Evolutionary conservation across 495 filamentous ascomycete species (phyloP), one percentile per base, ranked within the genome.

Genomic region (Aspergillus kassunensis): DNA sequence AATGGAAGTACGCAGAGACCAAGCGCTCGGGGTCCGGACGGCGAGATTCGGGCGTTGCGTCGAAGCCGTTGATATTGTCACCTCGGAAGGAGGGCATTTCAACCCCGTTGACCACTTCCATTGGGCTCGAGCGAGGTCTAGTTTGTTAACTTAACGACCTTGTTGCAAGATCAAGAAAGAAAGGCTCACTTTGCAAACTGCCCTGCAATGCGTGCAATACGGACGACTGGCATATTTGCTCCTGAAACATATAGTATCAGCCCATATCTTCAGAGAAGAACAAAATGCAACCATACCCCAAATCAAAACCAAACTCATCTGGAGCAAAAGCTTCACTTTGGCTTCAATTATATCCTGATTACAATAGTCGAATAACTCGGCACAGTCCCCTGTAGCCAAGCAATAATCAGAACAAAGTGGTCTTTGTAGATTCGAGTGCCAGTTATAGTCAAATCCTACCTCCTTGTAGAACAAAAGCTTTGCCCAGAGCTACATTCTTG

Each of bases 281-380:
- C 49, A 12, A 16, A 3, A 13, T 16, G n/a, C n/a, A n/a, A 56
- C 57, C 67, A 74, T 72, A 67, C 86, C 91, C 84, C 88, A 95
- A 67, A 95, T 87, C 46, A 97, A 76, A 13, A 97, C 88, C 55
- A 97, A 70, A 59, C 87, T 91, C 91, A 97, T 97, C 73, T 97
- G 92, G 31, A 97, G 77, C 12, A 97, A 78, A 10, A 97, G 82
- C 70, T 97, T 97, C 69, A 97, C 90, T 75, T 97, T 97, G 24
- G 90, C 85, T 64, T 97, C 89, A 57, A 98, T 96, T 58, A 87
- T 87, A 29, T 79, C 75, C 62, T 90, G 85, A 60, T 90, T 83
- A 68, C 93, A 98, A 78, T 98, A 98, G 69, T 92, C 89, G 61
- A 98, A 98, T 6, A 98, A 76, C 73, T 98, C 93, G 5, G 93